These are phyloP conservation scores for Trifolium dubium DNA, from an alignment of 306 rosid genomes.

Conservation along the genomic window DNA sequence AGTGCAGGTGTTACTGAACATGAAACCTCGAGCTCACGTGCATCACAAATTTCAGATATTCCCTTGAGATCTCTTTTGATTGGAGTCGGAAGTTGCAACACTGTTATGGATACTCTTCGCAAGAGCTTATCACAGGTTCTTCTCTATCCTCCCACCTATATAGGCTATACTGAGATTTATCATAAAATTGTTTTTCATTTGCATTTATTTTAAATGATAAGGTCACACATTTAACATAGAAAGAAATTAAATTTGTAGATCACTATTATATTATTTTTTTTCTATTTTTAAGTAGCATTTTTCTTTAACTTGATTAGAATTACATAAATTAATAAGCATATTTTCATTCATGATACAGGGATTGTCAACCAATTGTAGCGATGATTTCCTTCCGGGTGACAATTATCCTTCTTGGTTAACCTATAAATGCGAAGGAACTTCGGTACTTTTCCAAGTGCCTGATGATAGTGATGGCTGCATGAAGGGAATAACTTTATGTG, in stretches of 20 bases:
- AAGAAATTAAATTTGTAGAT: too few relatives aligned
- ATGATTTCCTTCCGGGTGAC: constrained; percentile 13
- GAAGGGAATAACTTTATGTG: constrained; percentile 11
- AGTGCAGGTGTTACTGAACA: not conserved
- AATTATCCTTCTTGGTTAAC: constrained; percentile 35
- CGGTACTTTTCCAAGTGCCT: constrained; percentile 15
- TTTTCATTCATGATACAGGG: constrained; percentile 4
- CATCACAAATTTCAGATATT: not conserved
- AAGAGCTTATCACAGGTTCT: constrained; percentile 35
- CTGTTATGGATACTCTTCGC: not conserved
- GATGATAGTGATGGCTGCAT: not conserved
- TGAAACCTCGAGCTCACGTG: not conserved
- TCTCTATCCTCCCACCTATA: not conserved
- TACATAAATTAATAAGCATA: too few relatives aligned
- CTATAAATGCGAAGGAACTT: constrained; percentile 1
- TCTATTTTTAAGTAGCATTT: too few relatives aligned
- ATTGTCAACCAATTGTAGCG: not conserved
- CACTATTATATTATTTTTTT: too few relatives aligned
- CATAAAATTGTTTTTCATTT: not conserved
- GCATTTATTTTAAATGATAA: too few relatives aligned
- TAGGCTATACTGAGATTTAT: not conserved
- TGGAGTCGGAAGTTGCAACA: constrained; percentile 22
- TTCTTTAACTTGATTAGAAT: not conserved
- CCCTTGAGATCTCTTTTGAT: constrained; percentile 26
- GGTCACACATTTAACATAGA: too few relatives aligned